These are phyloP conservation scores for Zymoseptoria brevis DNA, from an alignment of 2,329 filamentous ascomycete genomes.

Conservation along the genomic window DNA sequence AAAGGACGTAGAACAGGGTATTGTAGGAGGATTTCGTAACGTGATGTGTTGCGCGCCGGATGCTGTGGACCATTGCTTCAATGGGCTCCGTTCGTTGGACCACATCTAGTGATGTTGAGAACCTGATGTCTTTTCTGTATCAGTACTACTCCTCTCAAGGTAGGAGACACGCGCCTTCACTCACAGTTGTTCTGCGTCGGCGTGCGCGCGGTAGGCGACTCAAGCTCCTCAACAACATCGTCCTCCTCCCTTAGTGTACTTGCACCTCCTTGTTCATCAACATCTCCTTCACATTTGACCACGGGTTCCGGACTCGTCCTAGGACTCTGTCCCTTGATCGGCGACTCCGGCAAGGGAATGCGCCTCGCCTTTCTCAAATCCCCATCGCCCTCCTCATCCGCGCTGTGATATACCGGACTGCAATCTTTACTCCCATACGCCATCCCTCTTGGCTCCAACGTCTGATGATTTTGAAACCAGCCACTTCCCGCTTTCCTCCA, in stretches of 20 bases:
- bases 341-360: constrained; percentile 54
- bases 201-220: constrained; percentile 17
- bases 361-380: constrained; percentile 36
- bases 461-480: constrained; percentile 45
- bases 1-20: constrained; percentile 53
- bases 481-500: constrained; percentile 53
- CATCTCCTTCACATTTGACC: constrained; percentile 7
- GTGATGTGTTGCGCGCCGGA: constrained; percentile 52
- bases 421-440: constrained; percentile 48
- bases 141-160: neutral
- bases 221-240: constrained; percentile 15
- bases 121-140: constrained; percentile 63
- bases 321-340: constrained; percentile 30
- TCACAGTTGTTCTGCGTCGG: constrained; percentile 31
- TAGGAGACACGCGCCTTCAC: constrained; percentile 6
- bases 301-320: constrained; percentile 26
- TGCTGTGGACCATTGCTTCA: constrained; percentile 59
- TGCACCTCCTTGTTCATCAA: constrained; percentile 15
- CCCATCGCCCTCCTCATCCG: constrained; percentile 42
- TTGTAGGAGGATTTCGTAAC: constrained; percentile 64
- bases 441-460: constrained; percentile 36
- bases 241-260: constrained; percentile 15
- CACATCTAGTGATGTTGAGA: constrained; percentile 78
- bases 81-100: constrained; percentile 81
- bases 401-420: constrained; percentile 52